Conservation (phyloP, 129 eudicot genomes). For the Calendula officinalis region DNA sequence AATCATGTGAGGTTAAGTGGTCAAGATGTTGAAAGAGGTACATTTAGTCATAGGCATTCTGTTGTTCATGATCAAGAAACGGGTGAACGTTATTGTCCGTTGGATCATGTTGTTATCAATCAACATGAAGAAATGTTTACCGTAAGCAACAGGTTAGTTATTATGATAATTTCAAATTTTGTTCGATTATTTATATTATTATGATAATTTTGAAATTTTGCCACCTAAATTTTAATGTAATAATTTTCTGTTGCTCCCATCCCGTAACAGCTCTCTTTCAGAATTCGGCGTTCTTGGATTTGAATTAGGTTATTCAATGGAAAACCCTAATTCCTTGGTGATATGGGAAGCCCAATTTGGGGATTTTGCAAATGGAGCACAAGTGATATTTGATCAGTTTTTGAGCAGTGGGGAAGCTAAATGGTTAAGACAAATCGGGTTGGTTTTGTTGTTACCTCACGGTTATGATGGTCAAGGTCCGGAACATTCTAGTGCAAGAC, state of each 20-base stretch:
- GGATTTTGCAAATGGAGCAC: conserved; percentile 95
- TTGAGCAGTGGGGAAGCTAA: conserved; percentile 97
- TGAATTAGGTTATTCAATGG: conserved; percentile 98
- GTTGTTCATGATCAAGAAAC: conserved; percentile 93
- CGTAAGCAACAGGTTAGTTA: conserved; percentile 88
- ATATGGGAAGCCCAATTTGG: conserved; percentile 99
- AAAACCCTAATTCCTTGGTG: conserved; percentile 88
- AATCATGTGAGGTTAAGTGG: conserved; percentile 96
- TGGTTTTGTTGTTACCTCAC: conserved; percentile 87
- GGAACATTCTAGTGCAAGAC: conserved; percentile 92
- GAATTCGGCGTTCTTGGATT: conserved; percentile 97
- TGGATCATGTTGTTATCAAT: conserved; percentile 67
- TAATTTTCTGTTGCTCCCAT: not conserved
- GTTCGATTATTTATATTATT: not conserved
- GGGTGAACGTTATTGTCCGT: conserved; percentile 80
- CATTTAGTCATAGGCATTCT: conserved; percentile 92
- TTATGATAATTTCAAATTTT: conserved; percentile 1
- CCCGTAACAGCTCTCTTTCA: conserved; percentile 74
- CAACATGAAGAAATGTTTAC: conserved; percentile 93
- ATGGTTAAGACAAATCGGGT: conserved; percentile 91
- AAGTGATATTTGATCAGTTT: conserved; percentile 90
- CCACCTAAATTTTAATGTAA: not conserved
- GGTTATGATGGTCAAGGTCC: conserved; percentile 99
- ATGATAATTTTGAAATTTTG: no score
- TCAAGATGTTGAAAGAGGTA: conserved; percentile 97